Evolutionary conservation across 148 eudicot genomes (phyloP), one percentile per base, ranked within the genome.

Genomic region (Amaranthus hypochondriacus): DNA sequence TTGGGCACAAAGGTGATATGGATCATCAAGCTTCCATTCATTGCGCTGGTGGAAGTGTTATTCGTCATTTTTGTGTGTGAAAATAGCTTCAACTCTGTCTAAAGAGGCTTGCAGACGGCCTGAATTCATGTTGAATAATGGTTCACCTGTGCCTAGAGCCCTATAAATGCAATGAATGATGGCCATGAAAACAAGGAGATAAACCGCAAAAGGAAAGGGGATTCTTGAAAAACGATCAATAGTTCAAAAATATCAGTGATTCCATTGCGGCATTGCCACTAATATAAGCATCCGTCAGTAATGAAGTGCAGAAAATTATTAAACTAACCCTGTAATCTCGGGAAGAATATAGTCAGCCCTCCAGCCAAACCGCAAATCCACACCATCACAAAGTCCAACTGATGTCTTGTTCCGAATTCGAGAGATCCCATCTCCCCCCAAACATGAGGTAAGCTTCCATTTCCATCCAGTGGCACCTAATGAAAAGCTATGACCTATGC

Each of bases 301-400:
- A 4, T 50, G 13, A 28, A 39, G 55, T 49, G 66, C 53, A 69
- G 56, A 69, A 66, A 14, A 69, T 28, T 44, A 72, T 55, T 28
- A 52, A 70, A 76, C 84, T 85, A 82, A 83, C 97, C 98, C 98
- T 6, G 90, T 89, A 74, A 94, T 56, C 79, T 89, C 96, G 13
- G 98, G 98, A 76, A 94, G 90, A 84, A 88, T 89, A 76, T 88
- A 94, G 75, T 94, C 97, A 4, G 98, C 98, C 80, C 84, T 88
- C 98, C 98, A 94, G 53, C 95, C 91, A 76, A 94, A 94, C 67
- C 98, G 89, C n/a, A 94, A 82, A 83, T 91, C 98, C 68, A 91
- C 82, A 64, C 96, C 96, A 28, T 96, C 96, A 76, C 90, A 86
- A 76, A 91, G 65, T 54, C 93, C 93, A 77, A 94, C 79, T 11